Conservation (phyloP, 1,139 yeast genomes). For the Hyphopichia buzzinii region DNA sequence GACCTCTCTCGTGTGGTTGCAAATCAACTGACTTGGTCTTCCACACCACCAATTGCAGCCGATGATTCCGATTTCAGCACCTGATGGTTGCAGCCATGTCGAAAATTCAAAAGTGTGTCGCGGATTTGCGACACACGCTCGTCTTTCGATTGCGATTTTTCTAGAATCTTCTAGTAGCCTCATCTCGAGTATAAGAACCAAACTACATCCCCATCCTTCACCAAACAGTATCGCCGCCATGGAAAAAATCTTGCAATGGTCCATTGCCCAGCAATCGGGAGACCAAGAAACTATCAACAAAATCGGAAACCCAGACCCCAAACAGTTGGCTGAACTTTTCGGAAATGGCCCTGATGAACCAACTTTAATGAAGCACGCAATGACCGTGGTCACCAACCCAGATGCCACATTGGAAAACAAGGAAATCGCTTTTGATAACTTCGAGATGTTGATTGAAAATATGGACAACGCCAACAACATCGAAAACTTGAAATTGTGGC, state of each 20-base stretch:
- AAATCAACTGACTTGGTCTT: too few relatives aligned
- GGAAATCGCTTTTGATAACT: slow-evolving; percentile 80
- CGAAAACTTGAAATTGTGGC: slow-evolving; percentile 82
- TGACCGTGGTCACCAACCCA: slow-evolving; percentile 60
- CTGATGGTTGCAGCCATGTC: not conserved
- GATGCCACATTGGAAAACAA: slow-evolving; percentile 63
- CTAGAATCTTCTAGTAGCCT: not conserved
- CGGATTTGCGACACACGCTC: not conserved
- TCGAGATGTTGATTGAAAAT: slow-evolving; percentile 92
- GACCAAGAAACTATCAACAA: slow-evolving; percentile 62
- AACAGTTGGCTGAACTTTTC: slow-evolving; percentile 70
- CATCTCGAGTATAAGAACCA: not conserved
- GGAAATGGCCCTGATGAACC: slow-evolving; percentile 83
- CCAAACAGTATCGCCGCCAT: slow-evolving; percentile 32
- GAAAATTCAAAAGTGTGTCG: not conserved
- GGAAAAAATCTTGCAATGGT: slow-evolving; percentile 93
- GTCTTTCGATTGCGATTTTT: not conserved
- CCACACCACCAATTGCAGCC: too few relatives aligned
- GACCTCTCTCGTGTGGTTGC: too few relatives aligned
- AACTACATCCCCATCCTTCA: not conserved
- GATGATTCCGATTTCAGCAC: too few relatives aligned
- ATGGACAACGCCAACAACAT: slow-evolving; percentile 93
- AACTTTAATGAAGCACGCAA: slow-evolving; percentile 73
- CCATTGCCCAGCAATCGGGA: slow-evolving; percentile 72
- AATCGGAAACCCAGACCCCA: slow-evolving; percentile 73